These are phyloP conservation scores for Anthostomella pinea DNA, from an alignment of 2,329 filamentous ascomycete genomes.

Conservation along the genomic window DNA sequence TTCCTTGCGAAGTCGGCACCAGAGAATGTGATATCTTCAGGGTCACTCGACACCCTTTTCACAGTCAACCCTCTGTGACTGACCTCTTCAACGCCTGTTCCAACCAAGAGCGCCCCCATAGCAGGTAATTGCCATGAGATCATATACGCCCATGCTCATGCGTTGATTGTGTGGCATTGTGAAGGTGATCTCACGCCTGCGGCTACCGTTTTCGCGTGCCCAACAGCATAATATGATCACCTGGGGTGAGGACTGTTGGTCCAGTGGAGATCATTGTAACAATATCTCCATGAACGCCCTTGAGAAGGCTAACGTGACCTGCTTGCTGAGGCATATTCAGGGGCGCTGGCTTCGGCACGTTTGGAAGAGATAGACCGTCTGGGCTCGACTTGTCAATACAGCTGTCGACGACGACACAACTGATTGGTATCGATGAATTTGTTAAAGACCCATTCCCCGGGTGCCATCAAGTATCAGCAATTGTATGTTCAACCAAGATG, in stretches of 20 bases:
- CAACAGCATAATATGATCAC: too few relatives aligned
- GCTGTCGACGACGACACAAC: constrained; percentile 52
- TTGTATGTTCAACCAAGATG: background rate
- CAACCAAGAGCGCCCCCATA: too few relatives aligned
- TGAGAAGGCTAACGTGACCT: constrained; percentile 35
- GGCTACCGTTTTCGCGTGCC: too few relatives aligned
- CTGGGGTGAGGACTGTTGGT: constrained; percentile 63
- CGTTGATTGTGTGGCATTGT: too few relatives aligned
- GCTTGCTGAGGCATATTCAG: constrained; percentile 55
- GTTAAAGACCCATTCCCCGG: background rate
- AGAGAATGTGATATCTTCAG: too few relatives aligned
- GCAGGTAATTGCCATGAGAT: too few relatives aligned
- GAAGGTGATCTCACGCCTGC: too few relatives aligned
- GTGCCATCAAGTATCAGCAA: background rate
- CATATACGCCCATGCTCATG: too few relatives aligned
- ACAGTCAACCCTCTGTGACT: too few relatives aligned
- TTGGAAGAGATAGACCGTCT: constrained; percentile 42
- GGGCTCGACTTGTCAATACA: constrained; percentile 49
- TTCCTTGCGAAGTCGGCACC: too few relatives aligned
- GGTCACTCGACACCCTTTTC: too few relatives aligned
- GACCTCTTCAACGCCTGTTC: too few relatives aligned
- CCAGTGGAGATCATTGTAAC: constrained; percentile 42
- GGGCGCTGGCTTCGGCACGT: constrained; percentile 48
- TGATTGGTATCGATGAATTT: background rate
- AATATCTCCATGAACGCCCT: constrained; percentile 25